These are phyloP conservation scores for Argentina anserina DNA, from an alignment of 306 rosid species.

Conservation along the genomic window DNA sequence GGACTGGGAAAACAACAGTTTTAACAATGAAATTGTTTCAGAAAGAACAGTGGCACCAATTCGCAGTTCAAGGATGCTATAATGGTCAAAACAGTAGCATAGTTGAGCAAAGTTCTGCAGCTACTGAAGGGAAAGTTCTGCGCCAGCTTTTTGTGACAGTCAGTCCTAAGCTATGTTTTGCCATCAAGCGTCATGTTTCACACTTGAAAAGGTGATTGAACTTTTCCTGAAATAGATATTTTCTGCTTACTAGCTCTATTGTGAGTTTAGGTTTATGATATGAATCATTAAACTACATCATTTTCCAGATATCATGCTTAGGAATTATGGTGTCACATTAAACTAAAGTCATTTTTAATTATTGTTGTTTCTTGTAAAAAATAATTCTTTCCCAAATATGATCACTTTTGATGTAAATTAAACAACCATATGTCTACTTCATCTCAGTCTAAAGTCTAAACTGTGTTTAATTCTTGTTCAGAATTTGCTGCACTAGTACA, in stretches of 20 bases:
- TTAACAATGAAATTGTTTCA: conserved; percentile 70
- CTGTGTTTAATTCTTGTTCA: not conserved
- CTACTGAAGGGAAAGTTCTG: conserved; percentile 28
- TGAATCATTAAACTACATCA: not conserved
- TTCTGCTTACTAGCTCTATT: not conserved
- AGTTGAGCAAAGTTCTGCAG: conserved; percentile 14
- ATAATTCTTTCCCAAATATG: not conserved
- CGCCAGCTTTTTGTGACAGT: conserved; percentile 76
- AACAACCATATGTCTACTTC: not conserved
- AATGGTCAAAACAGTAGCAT: conserved; percentile 12
- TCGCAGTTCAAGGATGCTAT: conserved; percentile 29
- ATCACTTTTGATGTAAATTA: not conserved
- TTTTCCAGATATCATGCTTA: not conserved
- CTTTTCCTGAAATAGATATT: not conserved
- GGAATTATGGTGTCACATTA: not conserved
- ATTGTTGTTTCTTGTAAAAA: not conserved
- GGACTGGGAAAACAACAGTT: conserved; percentile 87
- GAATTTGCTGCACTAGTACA: not conserved
- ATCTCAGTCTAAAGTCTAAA: not conserved
- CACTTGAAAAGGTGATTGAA: conserved; percentile 57
- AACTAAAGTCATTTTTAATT: not conserved
- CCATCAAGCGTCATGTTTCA: conserved; percentile 58
- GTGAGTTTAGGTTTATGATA: not conserved
- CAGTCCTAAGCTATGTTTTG: conserved; percentile 70
- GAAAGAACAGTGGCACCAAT: conserved; percentile 45